Percentiles rank a stretch among this genome's conserved stretches.
Conservation (phyloP, 208 protist species). For the Perkinsela sp. region DNA sequence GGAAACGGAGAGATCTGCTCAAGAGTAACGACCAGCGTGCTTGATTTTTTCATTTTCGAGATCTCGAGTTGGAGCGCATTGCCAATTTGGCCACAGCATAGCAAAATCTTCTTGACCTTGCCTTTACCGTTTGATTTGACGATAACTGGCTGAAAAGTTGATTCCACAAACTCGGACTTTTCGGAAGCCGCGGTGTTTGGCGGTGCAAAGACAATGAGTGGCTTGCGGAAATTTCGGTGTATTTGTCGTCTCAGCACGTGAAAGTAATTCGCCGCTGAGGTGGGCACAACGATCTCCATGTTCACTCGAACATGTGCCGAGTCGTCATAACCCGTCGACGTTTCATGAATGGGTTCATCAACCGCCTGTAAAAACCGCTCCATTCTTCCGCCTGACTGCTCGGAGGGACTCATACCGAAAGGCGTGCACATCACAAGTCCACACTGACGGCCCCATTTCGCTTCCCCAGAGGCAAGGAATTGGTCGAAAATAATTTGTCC, state of each 20-base stretch:
- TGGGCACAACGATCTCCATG: conserved; percentile 65
- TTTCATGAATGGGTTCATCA: conserved; percentile 66
- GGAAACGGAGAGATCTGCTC: conserved; percentile 92
- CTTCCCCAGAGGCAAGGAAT: conserved; percentile 69
- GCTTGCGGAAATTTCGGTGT: conserved; percentile 86
- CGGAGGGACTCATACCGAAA: conserved; percentile 71
- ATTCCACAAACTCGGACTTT: conserved; percentile 15
- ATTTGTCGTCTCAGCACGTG: conserved; percentile 88
- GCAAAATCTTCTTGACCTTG: conserved; percentile 55
- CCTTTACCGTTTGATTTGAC: conserved; percentile 14
- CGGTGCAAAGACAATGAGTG: conserved; percentile 71
- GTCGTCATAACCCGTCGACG: conserved; percentile 23
- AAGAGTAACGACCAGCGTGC: conserved; percentile 64
- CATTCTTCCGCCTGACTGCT: conserved; percentile 84
- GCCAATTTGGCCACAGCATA: conserved; percentile 90
- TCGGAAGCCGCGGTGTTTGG: conserved; percentile 19
- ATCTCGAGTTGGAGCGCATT: conserved; percentile 57
- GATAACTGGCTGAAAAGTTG: conserved; percentile 43
- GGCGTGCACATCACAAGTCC: conserved; percentile 84
- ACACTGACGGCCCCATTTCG: conserved; percentile 87
- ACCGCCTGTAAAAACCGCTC: conserved; percentile 88
- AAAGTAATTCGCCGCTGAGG: conserved; percentile 94
- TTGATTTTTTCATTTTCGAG: conserved; percentile 13
- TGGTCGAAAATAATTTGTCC: conserved; percentile 94
- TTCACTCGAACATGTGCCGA: conserved; percentile 35